These are phyloP conservation scores for Plenodomus lindquistii DNA, from an alignment of 2,329 filamentous ascomycete species.

Conservation along the genomic window DNA sequence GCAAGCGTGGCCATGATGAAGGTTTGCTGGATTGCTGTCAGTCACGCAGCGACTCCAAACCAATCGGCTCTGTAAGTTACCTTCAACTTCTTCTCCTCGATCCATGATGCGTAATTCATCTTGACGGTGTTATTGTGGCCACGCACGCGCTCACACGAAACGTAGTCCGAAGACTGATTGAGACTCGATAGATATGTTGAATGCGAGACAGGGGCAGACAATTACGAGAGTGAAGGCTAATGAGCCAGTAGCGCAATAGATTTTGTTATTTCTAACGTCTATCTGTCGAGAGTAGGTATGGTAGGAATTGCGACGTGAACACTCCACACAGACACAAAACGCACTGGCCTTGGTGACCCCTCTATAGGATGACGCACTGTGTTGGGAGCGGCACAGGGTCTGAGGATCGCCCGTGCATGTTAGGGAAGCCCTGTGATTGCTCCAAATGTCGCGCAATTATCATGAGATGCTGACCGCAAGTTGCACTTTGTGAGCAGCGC, in stretches of 20 bases:
- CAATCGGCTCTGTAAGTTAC: slow-evolving; percentile 22
- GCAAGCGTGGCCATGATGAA: slow-evolving; percentile 52
- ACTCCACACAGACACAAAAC: slow-evolving; percentile 1
- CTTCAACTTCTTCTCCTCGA: slow-evolving; percentile 51
- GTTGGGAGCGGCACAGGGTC: slow-evolving; percentile 11
- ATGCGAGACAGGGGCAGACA: neutral
- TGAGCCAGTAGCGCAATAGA: neutral
- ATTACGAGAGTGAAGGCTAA: neutral
- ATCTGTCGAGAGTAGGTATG: neutral
- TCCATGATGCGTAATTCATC: slow-evolving; percentile 52
- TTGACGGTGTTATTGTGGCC: slow-evolving; percentile 15
- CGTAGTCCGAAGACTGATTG: neutral
- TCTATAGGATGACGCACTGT: slow-evolving; percentile 23
- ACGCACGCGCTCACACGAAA: slow-evolving; percentile 6
- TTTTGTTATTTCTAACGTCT: neutral
- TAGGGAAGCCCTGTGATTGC: slow-evolving; percentile 19
- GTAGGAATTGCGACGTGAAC: slow-evolving; percentile 5
- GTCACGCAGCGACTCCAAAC: neutral
- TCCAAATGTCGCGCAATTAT: slow-evolving; percentile 16
- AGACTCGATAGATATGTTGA: neutral
- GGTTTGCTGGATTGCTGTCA: slow-evolving; percentile 39
- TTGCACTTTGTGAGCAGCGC: slow-evolving; percentile 11
- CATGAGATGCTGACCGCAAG: slow-evolving; percentile 19
- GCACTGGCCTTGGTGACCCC: slow-evolving; percentile 5
- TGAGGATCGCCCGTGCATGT: slow-evolving; percentile 19